phyloP scores from a whole-genome alignment of 2,329 filamentous ascomycete species.

The Pseudogymnoascus sp. region DNA sequence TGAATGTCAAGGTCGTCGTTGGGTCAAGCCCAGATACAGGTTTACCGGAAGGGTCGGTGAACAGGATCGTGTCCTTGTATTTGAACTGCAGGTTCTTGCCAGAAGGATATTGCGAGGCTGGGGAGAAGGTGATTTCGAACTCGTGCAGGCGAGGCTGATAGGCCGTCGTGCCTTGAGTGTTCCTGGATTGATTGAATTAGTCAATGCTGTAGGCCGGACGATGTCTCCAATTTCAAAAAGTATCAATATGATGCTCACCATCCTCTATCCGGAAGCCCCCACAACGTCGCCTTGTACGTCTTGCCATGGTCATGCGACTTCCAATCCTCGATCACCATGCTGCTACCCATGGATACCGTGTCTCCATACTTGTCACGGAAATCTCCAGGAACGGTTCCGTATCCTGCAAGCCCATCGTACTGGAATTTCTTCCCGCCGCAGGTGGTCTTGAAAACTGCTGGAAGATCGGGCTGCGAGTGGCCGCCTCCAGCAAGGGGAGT shows the following conservation, averaged over 20 bases:
- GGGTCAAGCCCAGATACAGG: conserved; percentile 60
- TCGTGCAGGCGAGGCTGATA: conserved; percentile 63
- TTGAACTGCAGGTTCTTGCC: conserved; percentile 53
- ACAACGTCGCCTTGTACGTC: conserved; percentile 37
- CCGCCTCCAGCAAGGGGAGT: neutral
- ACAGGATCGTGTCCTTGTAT: conserved; percentile 58
- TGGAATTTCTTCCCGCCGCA: conserved; percentile 56
- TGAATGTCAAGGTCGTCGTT: conserved; percentile 44
- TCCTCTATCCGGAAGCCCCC: conserved; percentile 59
- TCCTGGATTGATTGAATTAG: conserved; percentile 35
- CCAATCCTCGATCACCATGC: conserved; percentile 62
- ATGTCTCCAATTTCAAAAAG: neutral
- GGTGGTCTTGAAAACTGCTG: conserved; percentile 32
- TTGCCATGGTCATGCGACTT: conserved; percentile 31
- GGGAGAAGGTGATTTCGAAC: conserved; percentile 53
- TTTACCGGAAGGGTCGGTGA: conserved; percentile 54
- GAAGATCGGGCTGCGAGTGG: neutral
- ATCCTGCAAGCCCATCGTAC: conserved; percentile 63
- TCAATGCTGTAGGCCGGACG: neutral
- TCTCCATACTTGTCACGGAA: conserved; percentile 61
- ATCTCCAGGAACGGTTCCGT: conserved; percentile 52
- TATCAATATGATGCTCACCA: conserved; percentile 39
- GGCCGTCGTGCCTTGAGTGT: conserved; percentile 63
- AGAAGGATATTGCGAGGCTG: conserved; percentile 46
- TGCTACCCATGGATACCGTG: conserved; percentile 61